Percentiles rank a stretch among this genome's conserved stretches.
Evolutionary conservation across 495 filamentous ascomycete genomes (phyloP).

Genomic region (Penicillium odoratum): DNA sequence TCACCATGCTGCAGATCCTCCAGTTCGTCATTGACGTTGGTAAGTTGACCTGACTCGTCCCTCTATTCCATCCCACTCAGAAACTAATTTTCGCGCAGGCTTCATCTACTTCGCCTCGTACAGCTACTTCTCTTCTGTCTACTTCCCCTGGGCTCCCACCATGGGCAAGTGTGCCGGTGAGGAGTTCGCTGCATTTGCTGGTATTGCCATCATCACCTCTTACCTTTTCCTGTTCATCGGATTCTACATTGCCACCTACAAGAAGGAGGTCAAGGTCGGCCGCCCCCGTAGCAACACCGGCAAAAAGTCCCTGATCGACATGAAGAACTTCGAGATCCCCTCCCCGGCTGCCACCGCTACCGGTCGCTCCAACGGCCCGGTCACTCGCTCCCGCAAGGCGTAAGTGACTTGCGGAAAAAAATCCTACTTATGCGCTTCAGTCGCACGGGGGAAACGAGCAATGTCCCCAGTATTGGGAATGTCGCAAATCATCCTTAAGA

Average conservation of each 20-base stretch:
- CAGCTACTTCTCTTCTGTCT: slow-evolving; percentile 90
- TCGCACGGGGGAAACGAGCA: not conserved
- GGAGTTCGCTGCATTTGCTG: slow-evolving; percentile 94
- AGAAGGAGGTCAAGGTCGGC: slow-evolving; percentile 71
- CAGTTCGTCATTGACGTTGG: slow-evolving; percentile 61
- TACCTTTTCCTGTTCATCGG: slow-evolving; percentile 98
- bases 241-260: slow-evolving; percentile 98
- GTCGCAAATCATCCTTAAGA: slow-evolving; percentile 4
- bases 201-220: slow-evolving; percentile 85
- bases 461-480: not conserved
- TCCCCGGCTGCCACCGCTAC: slow-evolving; percentile 29
- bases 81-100: slow-evolving; percentile 41
- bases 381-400: slow-evolving; percentile 52
- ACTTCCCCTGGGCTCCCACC: slow-evolving; percentile 84
- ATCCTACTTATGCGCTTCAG: slow-evolving; percentile 1
- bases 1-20: slow-evolving; percentile 57
- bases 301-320: slow-evolving; percentile 53
- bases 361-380: slow-evolving; percentile 45
- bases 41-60: slow-evolving; percentile 26
- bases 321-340: slow-evolving; percentile 53
- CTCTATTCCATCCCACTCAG: not conserved
- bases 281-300: slow-evolving; percentile 53
- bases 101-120: slow-evolving; percentile 97
- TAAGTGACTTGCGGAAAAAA: slow-evolving; percentile 23
- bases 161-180: slow-evolving; percentile 87